phyloP scores from a whole-genome alignment of 2,329 filamentous ascomycete genomes.

The Colletotrichum somersetense region DNA sequence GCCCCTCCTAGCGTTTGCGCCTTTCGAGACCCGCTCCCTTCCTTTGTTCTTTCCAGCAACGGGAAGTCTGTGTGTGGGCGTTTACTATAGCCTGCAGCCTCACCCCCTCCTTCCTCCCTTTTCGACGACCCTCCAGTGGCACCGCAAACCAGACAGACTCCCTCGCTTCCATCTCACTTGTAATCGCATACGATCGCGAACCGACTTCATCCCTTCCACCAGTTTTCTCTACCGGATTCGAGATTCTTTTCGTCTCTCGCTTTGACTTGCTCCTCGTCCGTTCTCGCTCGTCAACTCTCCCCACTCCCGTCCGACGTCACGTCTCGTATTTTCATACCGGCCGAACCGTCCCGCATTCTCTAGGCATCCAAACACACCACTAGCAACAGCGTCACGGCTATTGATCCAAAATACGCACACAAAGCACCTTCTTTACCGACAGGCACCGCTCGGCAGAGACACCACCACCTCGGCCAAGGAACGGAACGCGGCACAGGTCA shows the following conservation, averaged over 20 bases:
- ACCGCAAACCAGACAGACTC: background rate
- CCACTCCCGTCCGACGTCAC: slow-evolving; percentile 1
- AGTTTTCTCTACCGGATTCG: background rate
- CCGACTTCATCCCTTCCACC: background rate
- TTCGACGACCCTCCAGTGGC: background rate
- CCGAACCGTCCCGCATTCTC: slow-evolving; percentile 16
- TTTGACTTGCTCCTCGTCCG: slow-evolving; percentile 5
- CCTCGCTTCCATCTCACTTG: slow-evolving; percentile 4
- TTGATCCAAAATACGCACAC: background rate
- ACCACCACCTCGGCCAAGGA: slow-evolving; percentile 2
- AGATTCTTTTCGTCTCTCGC: slow-evolving; percentile 8
- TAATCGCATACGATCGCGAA: background rate
- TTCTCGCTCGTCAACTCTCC: slow-evolving; percentile 5
- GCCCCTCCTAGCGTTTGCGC: background rate
- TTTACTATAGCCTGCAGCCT: slow-evolving; percentile 1
- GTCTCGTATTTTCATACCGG: slow-evolving; percentile 9
- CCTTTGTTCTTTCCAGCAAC: slow-evolving; percentile 20
- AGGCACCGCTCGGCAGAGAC: slow-evolving; percentile 18
- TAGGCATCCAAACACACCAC: slow-evolving; percentile 4
- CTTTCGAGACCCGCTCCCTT: background rate
- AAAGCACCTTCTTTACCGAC: slow-evolving; percentile 22
- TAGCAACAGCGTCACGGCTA: slow-evolving; percentile 33
- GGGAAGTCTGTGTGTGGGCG: background rate
- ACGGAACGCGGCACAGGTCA: slow-evolving; percentile 3
- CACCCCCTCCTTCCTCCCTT: background rate